Evolutionary conservation across 1,284 basidiomycete species (phyloP), one percentile per base, ranked within the genome.

Genomic region (Puccinia horiana): DNA sequence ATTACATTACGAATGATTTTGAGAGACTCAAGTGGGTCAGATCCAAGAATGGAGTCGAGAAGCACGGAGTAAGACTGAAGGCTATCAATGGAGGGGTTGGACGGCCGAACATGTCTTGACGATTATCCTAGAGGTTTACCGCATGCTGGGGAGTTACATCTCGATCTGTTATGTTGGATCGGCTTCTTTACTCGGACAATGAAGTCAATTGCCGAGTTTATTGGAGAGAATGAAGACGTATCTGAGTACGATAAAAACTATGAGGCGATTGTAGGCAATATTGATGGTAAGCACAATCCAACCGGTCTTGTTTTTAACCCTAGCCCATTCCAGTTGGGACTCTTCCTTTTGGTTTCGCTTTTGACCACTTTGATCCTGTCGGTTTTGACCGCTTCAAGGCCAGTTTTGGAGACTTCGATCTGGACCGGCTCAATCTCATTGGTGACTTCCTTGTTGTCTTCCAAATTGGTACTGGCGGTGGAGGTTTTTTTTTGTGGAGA

Each of bases 151-250:
- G 95, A 98, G 88, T 88, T 98, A 78, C 95, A 98, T 87, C 87
- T 97, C 73, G 95, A 98, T 87, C 88, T 98, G 84, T 93, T 95
- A 83, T 92, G 92, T 54, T 98, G 95, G 95, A 94, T 98, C 92
- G 95, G 91, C 16, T 95, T 93, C 88, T 96, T 96, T 87, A 91
- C 93, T 56, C 90, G 92, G 84, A 96, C 94, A 35, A 96, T 96
- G 94, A 90, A 89, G 75, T 92, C 92, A 76, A 93, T 96, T 83
- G 92, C 94, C 0, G 91, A 90, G 83, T 95, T 92, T 86, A 88
- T 96, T 20, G 94, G 92, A 3, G 92, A 95, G 85, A 88, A 88
- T 16, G 94, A 96, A 65, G 95, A 97, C 86, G 90, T 90, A 72
- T 88, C 89, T 18, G 92, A 92, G 72, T 98, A 92, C 85, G 88